Evolutionary conservation across 257 asterid species (phyloP).

Genomic region (Rauvolfia tetraphylla): DNA sequence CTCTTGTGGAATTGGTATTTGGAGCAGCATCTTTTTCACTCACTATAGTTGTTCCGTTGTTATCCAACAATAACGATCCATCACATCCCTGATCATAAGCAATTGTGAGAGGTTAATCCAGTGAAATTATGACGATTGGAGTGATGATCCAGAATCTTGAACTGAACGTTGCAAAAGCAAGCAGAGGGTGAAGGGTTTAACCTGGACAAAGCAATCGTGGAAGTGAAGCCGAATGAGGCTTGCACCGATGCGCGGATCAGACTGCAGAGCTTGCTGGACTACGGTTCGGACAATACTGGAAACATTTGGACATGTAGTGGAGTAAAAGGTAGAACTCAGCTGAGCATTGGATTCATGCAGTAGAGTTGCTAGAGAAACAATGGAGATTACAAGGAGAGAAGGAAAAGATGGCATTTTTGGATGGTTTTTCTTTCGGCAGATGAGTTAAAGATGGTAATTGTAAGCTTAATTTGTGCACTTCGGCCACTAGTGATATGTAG

Average conservation of each 20-base stretch:
- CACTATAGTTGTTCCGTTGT: constrained; percentile 32
- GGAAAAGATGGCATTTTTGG: constrained; percentile 28
- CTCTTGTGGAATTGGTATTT: constrained; percentile 46
- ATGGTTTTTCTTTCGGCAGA: neutral
- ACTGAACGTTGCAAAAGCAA: neutral
- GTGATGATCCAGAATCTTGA: neutral
- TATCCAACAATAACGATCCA: constrained; percentile 53
- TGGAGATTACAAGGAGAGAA: constrained; percentile 8
- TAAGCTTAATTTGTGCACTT: neutral
- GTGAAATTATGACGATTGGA: neutral
- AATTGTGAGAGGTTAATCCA: neutral
- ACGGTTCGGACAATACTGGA: constrained; percentile 40
- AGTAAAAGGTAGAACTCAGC: constrained; percentile 45
- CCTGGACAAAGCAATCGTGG: constrained; percentile 62
- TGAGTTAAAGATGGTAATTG: neutral
- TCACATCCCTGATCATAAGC: constrained; percentile 53
- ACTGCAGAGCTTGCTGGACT: constrained; percentile 48
- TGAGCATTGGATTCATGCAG: constrained; percentile 41
- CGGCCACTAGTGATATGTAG: neutral
- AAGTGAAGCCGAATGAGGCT: constrained; percentile 61
- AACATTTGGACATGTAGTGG: constrained; percentile 54
- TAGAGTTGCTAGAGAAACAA: constrained; percentile 13
- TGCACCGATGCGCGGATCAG: constrained; percentile 56
- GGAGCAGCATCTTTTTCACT: constrained; percentile 63
- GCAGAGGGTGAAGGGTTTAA: neutral